A percentile compares a stretch with the other conserved stretches of the same genome.
Evolutionary conservation across 495 filamentous ascomycete species (phyloP).

Genomic region (Glarea lozoyensis): DNA sequence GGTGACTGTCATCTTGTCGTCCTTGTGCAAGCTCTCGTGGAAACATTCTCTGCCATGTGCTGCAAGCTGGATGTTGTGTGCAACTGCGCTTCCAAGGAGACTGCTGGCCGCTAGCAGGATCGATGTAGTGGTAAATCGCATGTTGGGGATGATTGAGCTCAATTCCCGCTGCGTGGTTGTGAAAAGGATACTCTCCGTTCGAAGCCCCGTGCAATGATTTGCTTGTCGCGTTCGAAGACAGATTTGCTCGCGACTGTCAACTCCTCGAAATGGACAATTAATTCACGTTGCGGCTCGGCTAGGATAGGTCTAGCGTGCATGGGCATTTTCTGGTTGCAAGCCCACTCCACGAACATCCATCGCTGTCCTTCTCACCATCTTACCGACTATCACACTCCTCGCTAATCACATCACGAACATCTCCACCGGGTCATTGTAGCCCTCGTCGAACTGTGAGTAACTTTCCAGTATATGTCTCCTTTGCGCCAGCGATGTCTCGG

Average conservation of each 20-base stretch:
- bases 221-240: neutral
- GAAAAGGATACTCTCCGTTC: neutral
- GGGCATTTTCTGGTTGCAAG: neutral
- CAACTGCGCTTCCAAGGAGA: conserved; percentile 52
- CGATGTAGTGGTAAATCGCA: conserved; percentile 49
- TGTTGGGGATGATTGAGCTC: conserved; percentile 16
- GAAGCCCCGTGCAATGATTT: neutral
- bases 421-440: conserved; percentile 18
- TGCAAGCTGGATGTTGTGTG: conserved; percentile 91
- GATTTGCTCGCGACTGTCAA: conserved; percentile 2
- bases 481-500: neutral
- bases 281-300: neutral
- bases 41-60: conserved; percentile 94
- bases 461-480: neutral
- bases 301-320: conserved; percentile 6
- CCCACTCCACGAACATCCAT: neutral
- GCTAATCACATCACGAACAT: conserved; percentile 19
- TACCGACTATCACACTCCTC: conserved; percentile 16
- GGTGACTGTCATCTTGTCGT: conserved; percentile 96
- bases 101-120: conserved; percentile 53
- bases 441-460: conserved; percentile 17
- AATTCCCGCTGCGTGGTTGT: neutral
- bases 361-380: conserved; percentile 17
- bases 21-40: conserved; percentile 84
- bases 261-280: conserved; percentile 2